Conservation (phyloP, 78 protist genomes). For the Guillardia theta region DNA sequence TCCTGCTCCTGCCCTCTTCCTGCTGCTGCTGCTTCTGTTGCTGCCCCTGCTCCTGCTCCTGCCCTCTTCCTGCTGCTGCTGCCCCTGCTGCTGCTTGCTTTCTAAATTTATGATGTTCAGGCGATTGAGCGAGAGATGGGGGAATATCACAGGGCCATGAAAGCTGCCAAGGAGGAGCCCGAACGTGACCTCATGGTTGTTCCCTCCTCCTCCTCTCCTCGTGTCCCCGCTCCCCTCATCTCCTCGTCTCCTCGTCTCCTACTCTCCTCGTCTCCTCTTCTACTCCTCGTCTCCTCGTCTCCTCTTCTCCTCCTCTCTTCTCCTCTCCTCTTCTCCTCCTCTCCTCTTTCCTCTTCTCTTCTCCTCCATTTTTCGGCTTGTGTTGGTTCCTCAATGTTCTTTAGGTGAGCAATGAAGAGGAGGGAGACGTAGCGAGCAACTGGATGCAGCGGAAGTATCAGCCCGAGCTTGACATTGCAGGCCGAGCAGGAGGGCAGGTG, state of each 20-base stretch:
- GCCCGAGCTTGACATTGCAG: no score
- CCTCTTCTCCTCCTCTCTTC: neutral
- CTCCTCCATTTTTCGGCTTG: no score
- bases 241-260: neutral
- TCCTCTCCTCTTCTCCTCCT: neutral
- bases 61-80: neutral
- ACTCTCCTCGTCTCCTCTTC: neutral
- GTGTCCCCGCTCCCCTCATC: neutral
- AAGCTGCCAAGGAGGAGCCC: no score
- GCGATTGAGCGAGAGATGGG: no score
- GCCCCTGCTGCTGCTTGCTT: neutral
- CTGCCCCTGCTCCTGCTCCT: neutral
- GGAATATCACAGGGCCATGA: no score
- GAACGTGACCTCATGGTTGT: no score
- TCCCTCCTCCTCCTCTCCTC: neutral
- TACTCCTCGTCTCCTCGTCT: neutral
- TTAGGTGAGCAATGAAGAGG: no score
- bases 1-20: neutral
- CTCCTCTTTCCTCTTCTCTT: neutral
- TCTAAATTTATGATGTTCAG: no score
- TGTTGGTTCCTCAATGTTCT: no score
- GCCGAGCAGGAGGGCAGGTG: no score
- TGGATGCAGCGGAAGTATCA: neutral
- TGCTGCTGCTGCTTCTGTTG: neutral
- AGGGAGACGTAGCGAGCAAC: neutral